Evolutionary conservation across 179 eudicot species (phyloP), one percentile per base, ranked within the genome.

Genomic region (Camellia oleifera): DNA sequence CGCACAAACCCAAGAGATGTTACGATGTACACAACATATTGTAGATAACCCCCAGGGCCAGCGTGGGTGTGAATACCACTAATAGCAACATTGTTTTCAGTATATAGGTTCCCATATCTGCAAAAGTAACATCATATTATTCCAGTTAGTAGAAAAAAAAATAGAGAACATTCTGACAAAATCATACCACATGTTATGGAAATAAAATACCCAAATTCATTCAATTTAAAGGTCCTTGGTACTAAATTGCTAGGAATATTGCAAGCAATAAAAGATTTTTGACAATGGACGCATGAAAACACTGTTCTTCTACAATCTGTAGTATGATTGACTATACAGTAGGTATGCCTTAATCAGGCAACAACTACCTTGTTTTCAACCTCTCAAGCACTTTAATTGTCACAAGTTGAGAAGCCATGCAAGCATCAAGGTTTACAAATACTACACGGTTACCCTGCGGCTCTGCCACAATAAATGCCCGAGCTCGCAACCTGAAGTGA

Each of bases 1-100:
- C 90, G 97, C 53, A 96, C 97, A 82, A 96, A 96, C 63, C 99
- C 99, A 77, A 96, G 94, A 81, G 99, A 96, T 63, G 99, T 96
- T 56, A 96, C 89, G 74, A 96, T 86, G 87, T 96, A 96, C 69
- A 92, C 91, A 78, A 96, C 88, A 85, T 96, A 94, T 80, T 96
- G 99, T 17, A 96, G 91, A 85, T 94, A 96, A 79, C 99, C 99
- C 61, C 99, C 99, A 14, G 99, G 99, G 50, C 99, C 99, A 78
- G 97, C 97, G 84, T 96, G 99, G 20, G 98, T 92, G 81, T 96
- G 99, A 81, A 93, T 96, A 57, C 99, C 99, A 80, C 98, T 94
- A 57, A 96, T 96, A 75, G 97, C 99, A 87, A 94, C 98, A 90
- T 96, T 96, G 2, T 88, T 82, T 81, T 96, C 97, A 17, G 89